Evolutionary conservation across 2,329 filamentous ascomycete genomes (phyloP).

Genomic region (Immersiporthe knoxdaviesiana): DNA sequence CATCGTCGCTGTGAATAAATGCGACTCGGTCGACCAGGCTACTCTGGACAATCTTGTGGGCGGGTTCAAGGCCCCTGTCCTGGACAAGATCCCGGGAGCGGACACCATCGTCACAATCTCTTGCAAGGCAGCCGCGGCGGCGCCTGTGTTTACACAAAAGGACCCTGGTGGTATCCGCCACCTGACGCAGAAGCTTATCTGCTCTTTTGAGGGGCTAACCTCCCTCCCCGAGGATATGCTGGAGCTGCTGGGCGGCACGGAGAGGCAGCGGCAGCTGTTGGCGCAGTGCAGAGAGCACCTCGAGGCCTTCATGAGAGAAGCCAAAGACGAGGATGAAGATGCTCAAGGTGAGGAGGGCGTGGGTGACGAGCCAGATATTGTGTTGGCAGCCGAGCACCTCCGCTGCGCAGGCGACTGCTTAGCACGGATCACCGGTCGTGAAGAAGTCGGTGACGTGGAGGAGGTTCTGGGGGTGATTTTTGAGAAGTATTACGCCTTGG

Average conservation of each 20-base stretch:
- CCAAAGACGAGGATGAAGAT: constrained; percentile 56
- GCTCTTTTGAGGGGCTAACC: constrained; percentile 72
- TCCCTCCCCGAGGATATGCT: constrained; percentile 71
- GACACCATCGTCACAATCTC: constrained; percentile 65
- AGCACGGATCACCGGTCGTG: constrained; percentile 85
- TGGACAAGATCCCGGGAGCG: constrained; percentile 40
- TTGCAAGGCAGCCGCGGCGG: constrained; percentile 63
- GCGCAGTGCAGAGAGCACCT: constrained; percentile 73
- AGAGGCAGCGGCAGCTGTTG: constrained; percentile 83
- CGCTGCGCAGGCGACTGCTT: constrained; percentile 78
- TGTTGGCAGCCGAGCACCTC: constrained; percentile 87
- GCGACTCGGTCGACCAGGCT: constrained; percentile 49
- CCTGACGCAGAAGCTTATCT: constrained; percentile 70
- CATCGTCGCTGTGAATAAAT: constrained; percentile 66
- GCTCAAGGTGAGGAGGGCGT: constrained; percentile 34
- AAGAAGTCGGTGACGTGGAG: constrained; percentile 86
- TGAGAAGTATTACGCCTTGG: constrained; percentile 73
- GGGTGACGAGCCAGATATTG: constrained; percentile 71
- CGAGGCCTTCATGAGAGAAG: constrained; percentile 65
- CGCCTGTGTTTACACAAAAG: constrained; percentile 29
- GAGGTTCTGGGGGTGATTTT: constrained; percentile 96
- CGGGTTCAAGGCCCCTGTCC: constrained; percentile 46
- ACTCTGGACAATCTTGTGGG: constrained; percentile 44
- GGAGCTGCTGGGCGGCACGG: constrained; percentile 87
- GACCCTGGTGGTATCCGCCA: constrained; percentile 69